Base-by-base conservation (phyloP, 176 grass and related monocot species). In the Oryza glaberrima region DNA sequence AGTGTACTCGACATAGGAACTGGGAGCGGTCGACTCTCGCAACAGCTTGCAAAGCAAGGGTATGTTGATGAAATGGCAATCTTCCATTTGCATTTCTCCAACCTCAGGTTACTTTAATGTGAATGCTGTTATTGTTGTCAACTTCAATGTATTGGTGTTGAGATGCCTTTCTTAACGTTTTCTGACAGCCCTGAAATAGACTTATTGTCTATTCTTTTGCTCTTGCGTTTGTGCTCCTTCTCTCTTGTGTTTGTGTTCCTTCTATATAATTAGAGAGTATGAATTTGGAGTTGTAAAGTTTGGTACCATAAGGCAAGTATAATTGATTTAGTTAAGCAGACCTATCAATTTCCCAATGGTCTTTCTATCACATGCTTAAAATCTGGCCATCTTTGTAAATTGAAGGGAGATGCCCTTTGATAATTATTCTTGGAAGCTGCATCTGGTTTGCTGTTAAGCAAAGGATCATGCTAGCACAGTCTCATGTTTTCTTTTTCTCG, bases 11-110 rank as follows among this genome's bases (percentile, higher is more conserved):
- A 95, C 79, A 87, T 98, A 1, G 96, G 96, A 65, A 94, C 91
- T 34, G 91, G 96, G 75, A 98, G 89, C 26, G 96, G 96, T 38
- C 86, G 85, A 54, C 91, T 98, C 65, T 71, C 94, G 81, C 93
- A 95, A 51, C 93, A 95, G 67, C 90, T 98, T 58, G 91, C 93
- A 11, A 98, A 98, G 73, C 96, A 95, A 86, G 96, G 96, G 96
- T 98, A 92, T 82, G 72, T 26, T 64, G 25, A 83, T 17, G 65
- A 86, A 85, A 67, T 51, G 23, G n/a, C 63, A 67, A 60, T n/a
- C 48, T 63, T n/a, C 20, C 11, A 20, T 15, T 77, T 80, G 1
- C 28, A 72, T 54, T 73, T 66, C 2, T 9, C 6, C 61, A 78
- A 14, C 0, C 9, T 63, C 22, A 45, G 60, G 5, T 63, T 63